phyloP scores from a whole-genome alignment of 805 yeast genomes.

The Saturnispora diversa region DNA sequence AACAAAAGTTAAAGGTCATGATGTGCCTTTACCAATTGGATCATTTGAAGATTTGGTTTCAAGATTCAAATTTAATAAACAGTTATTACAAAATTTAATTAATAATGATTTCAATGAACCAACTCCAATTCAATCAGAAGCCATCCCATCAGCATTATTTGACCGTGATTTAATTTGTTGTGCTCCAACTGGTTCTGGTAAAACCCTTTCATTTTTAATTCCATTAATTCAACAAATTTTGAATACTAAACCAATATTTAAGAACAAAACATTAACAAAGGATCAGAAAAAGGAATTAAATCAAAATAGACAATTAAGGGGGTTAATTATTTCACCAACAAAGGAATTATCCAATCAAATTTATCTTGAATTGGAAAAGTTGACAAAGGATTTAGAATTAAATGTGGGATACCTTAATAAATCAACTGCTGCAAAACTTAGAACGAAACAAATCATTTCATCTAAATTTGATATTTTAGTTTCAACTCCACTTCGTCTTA shows the following conservation, averaged over 20 bases:
- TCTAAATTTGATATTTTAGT: constrained; percentile 72
- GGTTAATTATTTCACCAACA: constrained; percentile 85
- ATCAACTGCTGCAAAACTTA: constrained; percentile 52
- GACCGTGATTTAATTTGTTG: constrained; percentile 79
- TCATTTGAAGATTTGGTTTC: constrained; percentile 73
- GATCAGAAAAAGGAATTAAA: constrained; percentile 5
- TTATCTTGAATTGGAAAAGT: constrained; percentile 52
- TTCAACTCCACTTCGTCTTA: constrained; percentile 81
- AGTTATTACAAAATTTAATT: constrained; percentile 53
- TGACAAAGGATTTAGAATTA: constrained; percentile 50
- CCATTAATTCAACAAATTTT: constrained; percentile 59
- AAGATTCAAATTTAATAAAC: constrained; percentile 57
- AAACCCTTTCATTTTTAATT: constrained; percentile 80
- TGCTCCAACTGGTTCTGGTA: constrained; percentile 99
- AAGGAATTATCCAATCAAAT: constrained; percentile 90
- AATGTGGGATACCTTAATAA: constrained; percentile 62
- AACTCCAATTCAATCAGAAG: constrained; percentile 88
- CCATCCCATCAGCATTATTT: constrained; percentile 65
- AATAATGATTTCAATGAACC: constrained; percentile 73
- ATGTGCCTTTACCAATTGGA: constrained; percentile 84
- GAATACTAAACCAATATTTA: constrained; percentile 9
- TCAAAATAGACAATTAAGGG: constrained; percentile 49
- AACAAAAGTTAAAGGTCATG: constrained; percentile 73
- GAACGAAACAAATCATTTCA: constrained; percentile 41
- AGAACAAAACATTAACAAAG: constrained; percentile 44